phyloP scores from a whole-genome alignment of 345 rosid genomes.

The Salix caprea region DNA sequence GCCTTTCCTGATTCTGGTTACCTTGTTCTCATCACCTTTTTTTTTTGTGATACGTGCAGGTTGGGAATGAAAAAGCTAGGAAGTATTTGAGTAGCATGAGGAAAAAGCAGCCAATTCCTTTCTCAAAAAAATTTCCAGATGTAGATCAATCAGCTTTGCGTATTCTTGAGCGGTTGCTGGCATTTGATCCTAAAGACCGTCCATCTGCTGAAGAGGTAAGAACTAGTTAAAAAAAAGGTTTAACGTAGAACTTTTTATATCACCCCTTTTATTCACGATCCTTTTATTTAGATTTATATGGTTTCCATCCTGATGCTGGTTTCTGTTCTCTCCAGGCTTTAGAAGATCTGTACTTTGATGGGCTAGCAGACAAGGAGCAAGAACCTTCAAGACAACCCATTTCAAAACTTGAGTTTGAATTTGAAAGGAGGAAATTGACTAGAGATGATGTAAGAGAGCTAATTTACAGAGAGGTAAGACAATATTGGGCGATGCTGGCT shows the following conservation, averaged over 20 bases:
- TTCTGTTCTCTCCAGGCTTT: slow-evolving; percentile 54
- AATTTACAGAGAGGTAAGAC: slow-evolving; percentile 84
- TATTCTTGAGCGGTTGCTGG: slow-evolving; percentile 77
- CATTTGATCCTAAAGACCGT: slow-evolving; percentile 93
- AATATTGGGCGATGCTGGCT: not conserved
- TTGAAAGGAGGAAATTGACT: slow-evolving; percentile 77
- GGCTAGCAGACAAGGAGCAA: slow-evolving; percentile 59
- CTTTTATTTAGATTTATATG: not conserved
- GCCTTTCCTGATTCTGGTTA: not conserved
- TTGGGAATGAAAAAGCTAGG: slow-evolving; percentile 92
- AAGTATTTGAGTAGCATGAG: slow-evolving; percentile 77
- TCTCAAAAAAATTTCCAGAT: slow-evolving; percentile 20
- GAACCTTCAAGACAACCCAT: slow-evolving; percentile 81
- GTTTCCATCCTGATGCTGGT: slow-evolving; percentile 4
- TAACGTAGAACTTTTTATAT: not conserved
- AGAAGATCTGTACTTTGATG: slow-evolving; percentile 81
- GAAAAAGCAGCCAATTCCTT: slow-evolving; percentile 42
- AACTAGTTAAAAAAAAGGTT: slow-evolving; percentile 3
- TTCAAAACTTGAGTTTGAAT: slow-evolving; percentile 84
- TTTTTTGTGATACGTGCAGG: slow-evolving; percentile 49
- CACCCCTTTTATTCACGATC: not conserved
- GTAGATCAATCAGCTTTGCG: slow-evolving; percentile 53
- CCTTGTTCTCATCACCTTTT: slow-evolving; percentile 3
- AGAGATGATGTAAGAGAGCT: slow-evolving; percentile 84
- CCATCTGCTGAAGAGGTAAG: slow-evolving; percentile 90